Evolutionary conservation across 139 green algal genomes (phyloP).

Genomic region (Ettlia oleoabundans): DNA sequence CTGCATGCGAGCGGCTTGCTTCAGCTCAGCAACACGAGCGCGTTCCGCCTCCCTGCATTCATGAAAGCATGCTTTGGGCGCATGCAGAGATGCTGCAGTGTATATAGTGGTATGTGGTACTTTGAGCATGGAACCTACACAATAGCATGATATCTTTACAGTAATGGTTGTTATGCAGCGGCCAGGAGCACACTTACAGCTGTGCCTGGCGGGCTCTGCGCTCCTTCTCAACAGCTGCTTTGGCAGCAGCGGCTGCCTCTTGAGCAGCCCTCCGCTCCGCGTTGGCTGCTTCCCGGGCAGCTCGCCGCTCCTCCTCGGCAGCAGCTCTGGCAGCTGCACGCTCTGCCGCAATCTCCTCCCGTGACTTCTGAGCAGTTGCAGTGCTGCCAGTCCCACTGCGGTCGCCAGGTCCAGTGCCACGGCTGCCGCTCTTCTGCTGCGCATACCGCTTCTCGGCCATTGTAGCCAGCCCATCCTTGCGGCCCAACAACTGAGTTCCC

Average conservation of each 20-base stretch:
- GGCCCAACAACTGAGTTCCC: constrained; percentile 15
- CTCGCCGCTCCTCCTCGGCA: constrained; percentile 22
- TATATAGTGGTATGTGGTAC: too few relatives aligned
- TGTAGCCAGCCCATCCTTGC: constrained; percentile 35
- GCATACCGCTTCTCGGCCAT: constrained; percentile 26
- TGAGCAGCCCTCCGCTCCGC: constrained; percentile 21
- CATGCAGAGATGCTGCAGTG: too few relatives aligned
- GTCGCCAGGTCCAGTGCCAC: not conserved
- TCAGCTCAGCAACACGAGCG: not conserved
- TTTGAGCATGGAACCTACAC: too few relatives aligned
- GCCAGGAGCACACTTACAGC: constrained; percentile 4
- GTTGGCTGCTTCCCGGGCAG: constrained; percentile 7
- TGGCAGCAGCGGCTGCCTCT: constrained; percentile 9
- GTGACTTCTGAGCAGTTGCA: constrained; percentile 12
- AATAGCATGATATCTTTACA: too few relatives aligned
- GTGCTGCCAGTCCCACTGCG: not conserved
- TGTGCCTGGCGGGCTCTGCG: not conserved
- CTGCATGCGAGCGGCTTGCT: constrained; percentile 3
- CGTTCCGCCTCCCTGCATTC: constrained; percentile 28
- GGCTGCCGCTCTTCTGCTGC: constrained; percentile 8
- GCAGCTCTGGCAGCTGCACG: not conserved
- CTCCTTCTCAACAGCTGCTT: constrained; percentile 26
- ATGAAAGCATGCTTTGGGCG: not conserved
- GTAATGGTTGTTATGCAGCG: not conserved
- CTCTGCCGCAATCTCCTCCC: constrained; percentile 28